Conservation (phyloP, 2,329 filamentous ascomycete genomes). For the Colletotrichum noveboracense region DNA sequence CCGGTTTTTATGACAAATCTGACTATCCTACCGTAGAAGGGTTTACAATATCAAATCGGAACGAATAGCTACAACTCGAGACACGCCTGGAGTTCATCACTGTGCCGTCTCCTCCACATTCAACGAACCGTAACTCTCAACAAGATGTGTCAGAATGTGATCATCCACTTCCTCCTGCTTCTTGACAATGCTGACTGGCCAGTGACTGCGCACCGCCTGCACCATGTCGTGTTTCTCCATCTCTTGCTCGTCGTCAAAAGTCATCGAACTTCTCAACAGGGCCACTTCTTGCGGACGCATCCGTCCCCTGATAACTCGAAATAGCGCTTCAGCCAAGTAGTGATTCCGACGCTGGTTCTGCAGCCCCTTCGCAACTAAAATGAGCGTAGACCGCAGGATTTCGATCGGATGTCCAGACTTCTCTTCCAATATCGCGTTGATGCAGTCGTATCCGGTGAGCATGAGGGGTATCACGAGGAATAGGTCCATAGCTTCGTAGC, state of each 20-base stretch:
- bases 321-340: slow-evolving; percentile 36
- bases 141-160: slow-evolving; percentile 26
- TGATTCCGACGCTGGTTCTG: slow-evolving; percentile 37
- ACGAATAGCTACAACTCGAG: not conserved
- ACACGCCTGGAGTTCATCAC: not conserved
- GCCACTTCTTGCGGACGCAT: slow-evolving; percentile 34
- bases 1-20: not conserved
- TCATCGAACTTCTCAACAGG: slow-evolving; percentile 17
- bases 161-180: slow-evolving; percentile 30
- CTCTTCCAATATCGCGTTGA: slow-evolving; percentile 28
- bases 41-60: not conserved
- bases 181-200: slow-evolving; percentile 34
- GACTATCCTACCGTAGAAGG: not conserved
- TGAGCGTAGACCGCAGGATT: slow-evolving; percentile 33
- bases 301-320: slow-evolving; percentile 34
- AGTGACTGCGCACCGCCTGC: slow-evolving; percentile 30
- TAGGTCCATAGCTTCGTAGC: slow-evolving; percentile 28
- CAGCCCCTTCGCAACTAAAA: slow-evolving; percentile 38
- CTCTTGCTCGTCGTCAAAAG: slow-evolving; percentile 22
- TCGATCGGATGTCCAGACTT: slow-evolving; percentile 15
- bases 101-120: not conserved
- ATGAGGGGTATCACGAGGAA: slow-evolving; percentile 37
- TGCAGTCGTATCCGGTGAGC: slow-evolving; percentile 28
- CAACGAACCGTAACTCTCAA: slow-evolving; percentile 17
- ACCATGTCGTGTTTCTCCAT: slow-evolving; percentile 23